Base-by-base conservation (phyloP, 179 eudicot genomes). In the Silene vulgaris region DNA sequence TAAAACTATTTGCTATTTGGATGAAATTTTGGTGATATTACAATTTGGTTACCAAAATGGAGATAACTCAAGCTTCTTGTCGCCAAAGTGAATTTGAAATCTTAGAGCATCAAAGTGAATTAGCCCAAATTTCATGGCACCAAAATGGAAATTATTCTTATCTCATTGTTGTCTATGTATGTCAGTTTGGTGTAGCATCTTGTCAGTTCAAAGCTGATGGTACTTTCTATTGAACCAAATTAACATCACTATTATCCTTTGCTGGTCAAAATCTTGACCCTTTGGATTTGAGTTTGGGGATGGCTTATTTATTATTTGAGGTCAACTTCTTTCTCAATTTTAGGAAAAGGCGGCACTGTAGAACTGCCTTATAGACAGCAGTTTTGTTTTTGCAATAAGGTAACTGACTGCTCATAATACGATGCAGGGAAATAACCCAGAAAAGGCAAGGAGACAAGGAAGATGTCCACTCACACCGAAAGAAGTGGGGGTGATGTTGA, bases 401-500 rank as follows among this genome's bases (percentile, higher is more conserved):
- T n/a, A 52, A 69, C 76, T 78, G 54, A 78, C 30, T 74, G 77
- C 54, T 54, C 48, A 14, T 76, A 40, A 21, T 73, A 57, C 32
- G 76, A 71, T 83, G 76, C 94, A 94, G 98, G 84, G 17, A 40
- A 81, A 83, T 76, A 88, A 92, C 78, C 99, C 99, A 32, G 97
- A 95, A 8, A 95, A 83, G 78, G 93, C 82, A 68, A 88, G 99
- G 82, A 89, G 99, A 79, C 96, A 92, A 81, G 99, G 99, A 68
- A 90, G 89, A 80, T 95, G 99, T 82, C 94, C 97, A 48, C 95
- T 95, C 52, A 90, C 97, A 50, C 99, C 99, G 37, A 92, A 92
- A 82, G 99, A 95, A 89, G 95, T 94, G 48, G 98, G 98, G 17
- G 80, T 94, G 85, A 89, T 92, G 96, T 79, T 94, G 82, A 90